Evolutionary conservation across 305 asterid species (phyloP), one percentile per base, ranked within the genome.

Genomic region (Fraxinus paxiana): DNA sequence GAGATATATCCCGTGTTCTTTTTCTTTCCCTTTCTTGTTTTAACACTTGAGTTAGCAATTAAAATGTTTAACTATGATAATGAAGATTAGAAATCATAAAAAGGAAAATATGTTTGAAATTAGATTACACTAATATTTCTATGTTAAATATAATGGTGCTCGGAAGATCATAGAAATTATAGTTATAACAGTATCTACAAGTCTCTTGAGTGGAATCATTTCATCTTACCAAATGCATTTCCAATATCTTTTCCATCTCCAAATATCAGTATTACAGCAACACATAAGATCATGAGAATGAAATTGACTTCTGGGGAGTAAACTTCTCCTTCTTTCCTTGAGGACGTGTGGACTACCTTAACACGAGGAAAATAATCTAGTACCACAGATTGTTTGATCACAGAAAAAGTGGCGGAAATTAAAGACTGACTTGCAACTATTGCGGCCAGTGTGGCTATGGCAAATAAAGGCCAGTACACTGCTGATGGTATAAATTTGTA

Each of bases 211-310:
- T 13, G 10, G 10, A 15, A 69, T 31, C 75, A 69, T 69, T 17
- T 63, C 18, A 46, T 76, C 90, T 82, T 77, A 87, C 88, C 90
- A 0, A 87, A 87, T 51, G 88, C 90, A 69, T 87, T 87, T 46
- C 90, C 90, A 38, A 87, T 87, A 79, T 85, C 88, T 80, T 86
- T 84, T 24, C 90, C 90, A n/a, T 80, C 88, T 33, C 90, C 90
- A 28, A 87, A 87, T 34, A 87, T 80, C 13, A 87, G 83, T 77
- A 87, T 82, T 59, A 87, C 89, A 20, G 86, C 84, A 83, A 85
- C 90, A 77, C 89, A 85, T 46, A 87, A 80, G 79, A 87, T 63
- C 90, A 87, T 87, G 6, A 87, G 84, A 65, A 83, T 87, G 48
- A 80, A 81, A 78, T 87, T 87, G 65, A 87, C 86, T 75, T 87